Percentiles rank a stretch among this genome's conserved stretches.
These are phyloP conservation scores for Fusarium hainanense DNA, from an alignment of 2,329 filamentous ascomycete genomes.

Conservation along the genomic window DNA sequence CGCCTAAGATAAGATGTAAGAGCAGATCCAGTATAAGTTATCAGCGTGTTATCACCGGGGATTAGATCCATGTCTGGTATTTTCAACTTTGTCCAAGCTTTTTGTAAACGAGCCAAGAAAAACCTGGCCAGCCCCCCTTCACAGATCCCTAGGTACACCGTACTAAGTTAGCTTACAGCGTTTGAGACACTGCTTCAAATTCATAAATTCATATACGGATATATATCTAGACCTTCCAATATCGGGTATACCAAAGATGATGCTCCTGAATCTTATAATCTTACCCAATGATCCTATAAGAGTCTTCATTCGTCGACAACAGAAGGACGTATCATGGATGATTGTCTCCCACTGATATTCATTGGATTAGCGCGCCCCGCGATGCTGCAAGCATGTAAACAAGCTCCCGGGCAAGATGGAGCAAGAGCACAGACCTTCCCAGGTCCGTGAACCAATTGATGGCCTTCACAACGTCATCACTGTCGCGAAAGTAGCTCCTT, in stretches of 20 bases:
- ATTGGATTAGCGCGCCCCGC: constrained; percentile 10
- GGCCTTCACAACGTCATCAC: constrained; percentile 33
- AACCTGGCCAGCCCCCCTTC: constrained; percentile 31
- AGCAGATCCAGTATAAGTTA: not conserved
- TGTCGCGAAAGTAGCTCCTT: constrained; percentile 29
- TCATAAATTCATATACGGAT: not conserved
- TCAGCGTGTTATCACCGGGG: not conserved
- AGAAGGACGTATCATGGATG: not conserved
- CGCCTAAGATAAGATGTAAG: not conserved
- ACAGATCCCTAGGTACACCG: not conserved
- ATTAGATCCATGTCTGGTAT: constrained; percentile 8
- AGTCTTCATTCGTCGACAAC: not conserved
- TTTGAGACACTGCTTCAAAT: constrained; percentile 2
- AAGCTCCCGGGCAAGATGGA: constrained; percentile 20
- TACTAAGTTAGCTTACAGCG: constrained; percentile 1
- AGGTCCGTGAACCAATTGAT: constrained; percentile 28
- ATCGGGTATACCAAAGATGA: not conserved
- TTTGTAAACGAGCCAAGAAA: constrained; percentile 20
- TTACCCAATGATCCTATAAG: too few relatives aligned
- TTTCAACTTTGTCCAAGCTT: constrained; percentile 27
- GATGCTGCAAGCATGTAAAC: constrained; percentile 29
- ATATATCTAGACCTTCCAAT: not conserved
- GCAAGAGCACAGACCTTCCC: constrained; percentile 24
- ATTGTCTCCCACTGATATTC: not conserved
- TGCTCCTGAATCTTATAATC: not conserved